phyloP scores from a whole-genome alignment of 129 eudicot species.

The Pseudognaphalium luteoalbum region DNA sequence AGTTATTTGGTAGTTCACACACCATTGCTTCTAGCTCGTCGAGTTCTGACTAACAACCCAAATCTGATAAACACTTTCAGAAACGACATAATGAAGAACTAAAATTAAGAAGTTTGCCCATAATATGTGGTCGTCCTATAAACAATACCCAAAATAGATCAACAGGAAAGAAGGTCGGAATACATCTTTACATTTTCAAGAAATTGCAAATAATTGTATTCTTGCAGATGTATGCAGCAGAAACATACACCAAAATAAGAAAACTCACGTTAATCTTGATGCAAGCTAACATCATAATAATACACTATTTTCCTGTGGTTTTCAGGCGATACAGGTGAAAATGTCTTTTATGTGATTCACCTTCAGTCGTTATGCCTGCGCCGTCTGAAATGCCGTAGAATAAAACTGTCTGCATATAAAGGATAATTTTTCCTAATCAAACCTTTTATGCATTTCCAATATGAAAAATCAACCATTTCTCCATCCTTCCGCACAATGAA shows the following conservation, averaged over 20 bases:
- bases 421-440: constrained; percentile 89
- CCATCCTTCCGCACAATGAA: constrained; percentile 88
- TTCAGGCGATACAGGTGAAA: constrained; percentile 17
- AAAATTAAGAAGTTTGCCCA: constrained; percentile 5
- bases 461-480: constrained; percentile 79
- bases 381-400: constrained; percentile 78
- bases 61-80: not conserved
- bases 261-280: constrained; percentile 24
- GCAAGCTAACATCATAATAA: constrained; percentile 28
- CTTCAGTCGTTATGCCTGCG: constrained; percentile 60
- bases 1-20: not conserved
- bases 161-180: constrained; percentile 33
- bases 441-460: constrained; percentile 98
- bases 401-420: constrained; percentile 85
- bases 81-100: not conserved
- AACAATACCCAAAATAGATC: constrained; percentile 7
- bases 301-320: constrained; percentile 8
- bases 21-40: not conserved
- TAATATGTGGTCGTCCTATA: not conserved
- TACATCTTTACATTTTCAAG: constrained; percentile 35
- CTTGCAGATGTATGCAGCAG: constrained; percentile 27
- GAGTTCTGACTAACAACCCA: not conserved
- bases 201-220: constrained; percentile 29
- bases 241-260: constrained; percentile 11
- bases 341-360: not conserved